A percentile compares a stretch with the other conserved stretches of the same genome.
These are phyloP conservation scores for Penicillium expansum DNA, from an alignment of 2,329 filamentous ascomycete species.

Conservation along the genomic window DNA sequence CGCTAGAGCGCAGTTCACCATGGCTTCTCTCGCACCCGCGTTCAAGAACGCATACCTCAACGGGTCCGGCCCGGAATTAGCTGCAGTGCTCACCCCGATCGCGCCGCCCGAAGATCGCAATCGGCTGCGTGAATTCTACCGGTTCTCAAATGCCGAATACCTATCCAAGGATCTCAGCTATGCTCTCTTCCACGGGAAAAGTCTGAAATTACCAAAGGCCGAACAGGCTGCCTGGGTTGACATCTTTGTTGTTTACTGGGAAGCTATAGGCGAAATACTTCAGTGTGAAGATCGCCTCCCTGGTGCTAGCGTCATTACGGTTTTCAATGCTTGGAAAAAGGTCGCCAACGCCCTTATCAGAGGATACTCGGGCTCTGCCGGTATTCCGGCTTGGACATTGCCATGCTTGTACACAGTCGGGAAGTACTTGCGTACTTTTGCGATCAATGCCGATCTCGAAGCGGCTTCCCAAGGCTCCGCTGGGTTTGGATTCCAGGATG, in stretches of 20 bases:
- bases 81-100: conserved; percentile 71
- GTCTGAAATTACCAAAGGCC: conserved; percentile 57
- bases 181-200: conserved; percentile 62
- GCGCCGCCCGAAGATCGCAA: conserved; percentile 61
- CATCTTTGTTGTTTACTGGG: conserved; percentile 81
- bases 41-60: conserved; percentile 67
- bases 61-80: conserved; percentile 69
- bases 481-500: conserved; percentile 66
- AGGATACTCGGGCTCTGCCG: conserved; percentile 68
- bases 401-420: conserved; percentile 85
- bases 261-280: conserved; percentile 70
- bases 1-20: conserved; percentile 37
- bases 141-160: conserved; percentile 65
- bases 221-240: conserved; percentile 83
- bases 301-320: conserved; percentile 69
- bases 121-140: conserved; percentile 67
- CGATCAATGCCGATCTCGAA: conserved; percentile 83
- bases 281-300: conserved; percentile 56
- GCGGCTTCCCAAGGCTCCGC: conserved; percentile 49
- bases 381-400: conserved; percentile 86
- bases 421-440: conserved; percentile 82
- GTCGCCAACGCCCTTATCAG: conserved; percentile 72
- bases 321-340: conserved; percentile 88
- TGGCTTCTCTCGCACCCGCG: conserved; percentile 71
- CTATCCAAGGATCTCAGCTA: conserved; percentile 69